phyloP scores from a whole-genome alignment of 805 yeast species.

The Dipodascus albidus region DNA sequence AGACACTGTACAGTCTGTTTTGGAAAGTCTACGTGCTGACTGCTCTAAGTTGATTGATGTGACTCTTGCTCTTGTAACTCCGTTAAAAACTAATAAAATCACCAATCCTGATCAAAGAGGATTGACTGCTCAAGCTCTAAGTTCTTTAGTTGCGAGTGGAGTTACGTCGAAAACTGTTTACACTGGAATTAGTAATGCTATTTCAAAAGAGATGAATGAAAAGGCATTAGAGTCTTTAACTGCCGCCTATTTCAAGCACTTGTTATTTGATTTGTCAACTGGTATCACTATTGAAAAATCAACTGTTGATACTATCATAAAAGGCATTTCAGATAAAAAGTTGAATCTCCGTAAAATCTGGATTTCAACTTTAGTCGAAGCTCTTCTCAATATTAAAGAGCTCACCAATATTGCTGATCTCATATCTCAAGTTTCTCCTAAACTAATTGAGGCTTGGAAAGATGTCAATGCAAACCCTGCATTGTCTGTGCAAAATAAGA shows the following conservation, averaged over 20 bases:
- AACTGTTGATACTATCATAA: conserved; percentile 26
- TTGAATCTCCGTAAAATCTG: conserved; percentile 53
- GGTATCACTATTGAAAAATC: conserved; percentile 19
- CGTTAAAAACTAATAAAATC: conserved; percentile 38
- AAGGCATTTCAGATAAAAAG: conserved; percentile 60
- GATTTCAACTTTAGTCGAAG: conserved; percentile 41
- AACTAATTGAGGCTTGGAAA: conserved; percentile 24
- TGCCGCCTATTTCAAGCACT: conserved; percentile 37
- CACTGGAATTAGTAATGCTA: conserved; percentile 36
- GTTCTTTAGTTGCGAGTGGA: conserved; percentile 20
- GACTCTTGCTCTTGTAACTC: not conserved
- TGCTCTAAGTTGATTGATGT: not conserved
- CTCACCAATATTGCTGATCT: conserved; percentile 10
- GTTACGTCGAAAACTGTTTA: conserved; percentile 31
- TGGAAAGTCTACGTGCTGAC: not conserved
- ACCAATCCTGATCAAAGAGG: conserved; percentile 57
- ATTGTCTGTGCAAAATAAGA: conserved; percentile 39
- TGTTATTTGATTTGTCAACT: conserved; percentile 22
- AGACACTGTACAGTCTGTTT: not conserved
- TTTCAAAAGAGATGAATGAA: conserved; percentile 71
- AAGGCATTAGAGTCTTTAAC: conserved; percentile 39
- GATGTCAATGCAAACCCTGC: conserved; percentile 43
- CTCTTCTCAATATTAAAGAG: conserved; percentile 13
- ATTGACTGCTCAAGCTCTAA: conserved; percentile 36
- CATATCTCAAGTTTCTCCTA: conserved; percentile 17